phyloP scores from a whole-genome alignment of 306 rosid species.

The Castanospermum australe region DNA sequence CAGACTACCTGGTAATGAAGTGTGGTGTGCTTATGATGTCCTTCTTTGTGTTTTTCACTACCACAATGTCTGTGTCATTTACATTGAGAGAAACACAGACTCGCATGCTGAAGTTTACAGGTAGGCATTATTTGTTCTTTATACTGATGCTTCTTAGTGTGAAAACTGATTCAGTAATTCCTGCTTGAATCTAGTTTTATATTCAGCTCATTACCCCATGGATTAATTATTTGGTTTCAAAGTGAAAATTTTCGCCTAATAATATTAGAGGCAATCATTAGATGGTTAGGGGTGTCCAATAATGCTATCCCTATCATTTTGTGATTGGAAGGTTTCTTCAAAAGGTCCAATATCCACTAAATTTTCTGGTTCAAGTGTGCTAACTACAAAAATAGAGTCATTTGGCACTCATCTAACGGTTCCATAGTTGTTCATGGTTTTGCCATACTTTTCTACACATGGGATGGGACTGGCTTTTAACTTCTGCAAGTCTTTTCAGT shows the following conservation, averaged over 20 bases:
- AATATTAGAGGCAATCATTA: constrained; percentile 2
- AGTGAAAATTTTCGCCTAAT: not conserved
- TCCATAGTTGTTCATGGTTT: constrained; percentile 6
- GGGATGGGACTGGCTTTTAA: constrained; percentile 24
- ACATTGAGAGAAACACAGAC: constrained; percentile 99
- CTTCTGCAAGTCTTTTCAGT: constrained; percentile 61
- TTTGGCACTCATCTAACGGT: constrained; percentile 18
- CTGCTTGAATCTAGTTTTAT: constrained; percentile 5
- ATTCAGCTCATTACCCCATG: constrained; percentile 12
- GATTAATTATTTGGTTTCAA: constrained; percentile 17
- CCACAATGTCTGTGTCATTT: constrained; percentile 98
- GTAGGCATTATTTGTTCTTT: constrained; percentile 42
- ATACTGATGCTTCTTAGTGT: not conserved
- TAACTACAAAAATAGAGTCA: constrained; percentile 18
- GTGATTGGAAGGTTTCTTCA: constrained; percentile 5
- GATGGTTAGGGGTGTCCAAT: not conserved
- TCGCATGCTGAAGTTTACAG: constrained; percentile 99
- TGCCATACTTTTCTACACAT: constrained; percentile 23
- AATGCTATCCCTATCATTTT: not conserved
- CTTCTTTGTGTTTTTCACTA: constrained; percentile 93
- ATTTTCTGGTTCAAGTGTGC: constrained; percentile 13
- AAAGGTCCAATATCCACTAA: constrained; percentile 4
- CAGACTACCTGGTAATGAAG: constrained; percentile 96
- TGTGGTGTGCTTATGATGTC: constrained; percentile 99
- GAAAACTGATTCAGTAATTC: constrained; percentile 3